Evolutionary conservation across 257 asterid species (phyloP).

Genomic region (Solanum etuberosum): DNA sequence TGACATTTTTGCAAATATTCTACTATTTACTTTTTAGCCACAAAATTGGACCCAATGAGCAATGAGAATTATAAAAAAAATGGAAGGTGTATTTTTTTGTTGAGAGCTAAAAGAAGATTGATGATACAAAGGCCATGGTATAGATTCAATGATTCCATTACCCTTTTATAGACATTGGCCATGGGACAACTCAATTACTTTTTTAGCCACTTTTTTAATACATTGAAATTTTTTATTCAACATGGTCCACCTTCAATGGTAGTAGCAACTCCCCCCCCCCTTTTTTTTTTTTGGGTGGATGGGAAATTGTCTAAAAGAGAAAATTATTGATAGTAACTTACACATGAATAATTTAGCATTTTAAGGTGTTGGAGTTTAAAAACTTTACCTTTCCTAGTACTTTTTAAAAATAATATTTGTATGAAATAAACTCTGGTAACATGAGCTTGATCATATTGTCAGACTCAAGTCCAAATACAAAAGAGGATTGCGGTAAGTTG

Average conservation of each 20-base stretch:
- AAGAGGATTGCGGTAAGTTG: neutral
- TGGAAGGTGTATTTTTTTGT: neutral
- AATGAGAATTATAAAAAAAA: neutral
- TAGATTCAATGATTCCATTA: neutral
- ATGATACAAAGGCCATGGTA: neutral
- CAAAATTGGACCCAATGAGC: neutral
- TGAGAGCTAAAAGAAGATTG: neutral
- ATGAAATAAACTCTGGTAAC: neutral
- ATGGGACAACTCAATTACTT: neutral
- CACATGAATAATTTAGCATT: neutral
- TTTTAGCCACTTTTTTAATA: neutral
- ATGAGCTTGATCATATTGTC: neutral
- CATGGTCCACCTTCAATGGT: neutral
- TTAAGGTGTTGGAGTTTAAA: neutral
- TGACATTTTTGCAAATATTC: slow-evolving; percentile 26
- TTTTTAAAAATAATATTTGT: neutral
- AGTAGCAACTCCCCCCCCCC: neutral
- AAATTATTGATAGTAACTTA: neutral
- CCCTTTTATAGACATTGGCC: slow-evolving; percentile 14
- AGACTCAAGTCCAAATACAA: neutral
- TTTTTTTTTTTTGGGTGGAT: neutral
- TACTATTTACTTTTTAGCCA: neutral
- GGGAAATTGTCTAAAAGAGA: neutral
- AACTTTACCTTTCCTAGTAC: neutral
- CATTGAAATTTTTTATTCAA: neutral